Base-by-base conservation (phyloP, 139 green algal species). In the Micractinium sp. region DNA sequence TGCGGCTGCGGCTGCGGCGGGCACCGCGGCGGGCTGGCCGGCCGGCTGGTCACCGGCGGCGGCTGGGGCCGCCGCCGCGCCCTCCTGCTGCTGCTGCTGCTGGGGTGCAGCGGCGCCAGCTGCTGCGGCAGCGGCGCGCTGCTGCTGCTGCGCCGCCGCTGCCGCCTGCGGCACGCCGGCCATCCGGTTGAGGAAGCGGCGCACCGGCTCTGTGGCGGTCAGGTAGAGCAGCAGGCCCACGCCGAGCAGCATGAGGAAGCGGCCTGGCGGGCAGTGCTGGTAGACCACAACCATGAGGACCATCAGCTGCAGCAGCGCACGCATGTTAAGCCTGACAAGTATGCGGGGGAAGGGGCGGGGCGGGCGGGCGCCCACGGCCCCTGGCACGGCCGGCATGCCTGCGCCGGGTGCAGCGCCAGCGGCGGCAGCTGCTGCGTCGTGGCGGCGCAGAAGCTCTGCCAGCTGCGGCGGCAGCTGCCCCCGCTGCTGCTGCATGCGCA, bases 261-360 rank as follows among this genome's bases (percentile, higher is more conserved):
- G 91, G 1, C 88, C 77, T 56, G 93, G 95, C 0, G 95, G 95
- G 90, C 93, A 97, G 92, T 97, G 94, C 95, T 95, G 95, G 78
- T 95, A 96, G 38, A 97, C 82, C 22, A 97, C 86, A 69, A 97
- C 75, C 29, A 82, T 85, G 71, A 97, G 91, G 60, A 97, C 93
- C 75, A 93, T 78, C 79, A 94, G 61, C 91, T 97, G 95, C 82
- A 97, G 91, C 86, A 97, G 81, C 31, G 86, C 89, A 20, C 95
- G 94, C 88, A 95, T 85, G 91, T 92, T 94, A 79, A 97, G 92
- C 25, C 92, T 92, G n/a, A 96, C 90, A 18, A 80, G 90, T 39
- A 95, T 80, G 33, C 94, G 87, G 69, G 92, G 93, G 20, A 94
- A 86, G 33, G 85, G 86, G n/a, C 88, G 89, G 15, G n/a, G 33